Percentiles rank a stretch among this genome's conserved stretches.
Conservation (phyloP, 306 rosid species). For the Rosa persica region DNA sequence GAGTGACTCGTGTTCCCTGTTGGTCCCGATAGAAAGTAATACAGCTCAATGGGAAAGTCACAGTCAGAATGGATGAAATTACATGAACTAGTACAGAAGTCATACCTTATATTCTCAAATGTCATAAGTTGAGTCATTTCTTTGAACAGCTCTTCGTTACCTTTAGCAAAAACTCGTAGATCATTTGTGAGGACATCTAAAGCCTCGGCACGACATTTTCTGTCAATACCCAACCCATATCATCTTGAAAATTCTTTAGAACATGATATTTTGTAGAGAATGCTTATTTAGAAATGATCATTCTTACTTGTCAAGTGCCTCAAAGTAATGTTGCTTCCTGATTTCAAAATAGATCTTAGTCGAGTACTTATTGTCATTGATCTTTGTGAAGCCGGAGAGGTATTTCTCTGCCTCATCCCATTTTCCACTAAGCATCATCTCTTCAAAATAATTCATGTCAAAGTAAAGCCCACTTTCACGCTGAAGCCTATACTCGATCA, state of each 20-base stretch:
- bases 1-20: constrained; percentile 74
- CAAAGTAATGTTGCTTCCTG: constrained; percentile 42
- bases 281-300: not conserved
- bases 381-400: constrained; percentile 31
- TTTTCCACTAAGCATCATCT: constrained; percentile 32
- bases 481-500: constrained; percentile 37
- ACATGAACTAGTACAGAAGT: not conserved
- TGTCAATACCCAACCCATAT: not conserved
- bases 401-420: constrained; percentile 48
- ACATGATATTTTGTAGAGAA: not conserved
- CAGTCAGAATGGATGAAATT: not conserved
- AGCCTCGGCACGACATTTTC: constrained; percentile 60
- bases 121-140: constrained; percentile 69
- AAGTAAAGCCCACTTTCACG: constrained; percentile 49
- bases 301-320: constrained; percentile 47
- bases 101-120: constrained; percentile 42
- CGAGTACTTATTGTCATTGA: constrained; percentile 19
- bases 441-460: constrained; percentile 38
- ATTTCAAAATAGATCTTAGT: constrained; percentile 39
- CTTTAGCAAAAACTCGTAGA: constrained; percentile 59
- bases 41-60: constrained; percentile 17
- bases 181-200: constrained; percentile 69
- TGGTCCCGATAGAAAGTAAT: not conserved
- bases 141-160: constrained; percentile 75
- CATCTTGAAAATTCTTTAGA: not conserved